These are phyloP conservation scores for Fusarium scirpi DNA, from an alignment of 2,329 filamentous ascomycete species.

Conservation along the genomic window DNA sequence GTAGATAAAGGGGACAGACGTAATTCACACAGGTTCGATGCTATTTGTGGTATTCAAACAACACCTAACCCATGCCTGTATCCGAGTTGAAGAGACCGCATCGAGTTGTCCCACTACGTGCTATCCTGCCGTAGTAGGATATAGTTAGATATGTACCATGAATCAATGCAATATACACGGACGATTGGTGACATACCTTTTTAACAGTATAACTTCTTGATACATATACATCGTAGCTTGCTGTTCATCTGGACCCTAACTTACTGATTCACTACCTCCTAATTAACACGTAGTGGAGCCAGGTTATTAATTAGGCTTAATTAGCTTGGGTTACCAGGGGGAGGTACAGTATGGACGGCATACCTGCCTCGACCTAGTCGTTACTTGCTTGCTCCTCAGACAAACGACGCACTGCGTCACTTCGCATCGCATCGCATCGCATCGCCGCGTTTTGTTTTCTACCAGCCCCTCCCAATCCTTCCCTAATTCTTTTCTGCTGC, in stretches of 20 bases:
- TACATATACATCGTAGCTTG: not conserved
- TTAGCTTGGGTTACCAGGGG: conserved; percentile 37
- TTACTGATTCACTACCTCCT: not conserved
- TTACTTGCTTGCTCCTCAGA: conserved; percentile 44
- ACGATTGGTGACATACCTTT: not conserved
- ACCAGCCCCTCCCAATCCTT: not conserved
- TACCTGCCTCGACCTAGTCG: conserved; percentile 34
- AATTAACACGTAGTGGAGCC: conserved; percentile 13
- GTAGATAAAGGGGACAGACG: not conserved
- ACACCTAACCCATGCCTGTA: not conserved
- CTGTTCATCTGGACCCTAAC: not conserved
- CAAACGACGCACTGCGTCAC: conserved; percentile 50
- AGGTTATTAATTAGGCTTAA: conserved; percentile 11
- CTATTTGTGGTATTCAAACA: not conserved
- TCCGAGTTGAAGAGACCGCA: not conserved
- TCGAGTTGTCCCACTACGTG: not conserved
- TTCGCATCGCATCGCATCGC: conserved; percentile 43
- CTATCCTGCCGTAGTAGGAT: not conserved
- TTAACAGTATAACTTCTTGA: not conserved
- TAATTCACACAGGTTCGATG: not conserved
- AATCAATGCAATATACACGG: not conserved
- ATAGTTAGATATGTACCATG: not conserved
- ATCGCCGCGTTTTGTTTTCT: conserved; percentile 30
- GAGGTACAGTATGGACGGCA: conserved; percentile 32
- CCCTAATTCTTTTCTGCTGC: conserved; percentile 9